phyloP scores from a whole-genome alignment of 2,329 filamentous ascomycete species.

The Apiospora marii region DNA sequence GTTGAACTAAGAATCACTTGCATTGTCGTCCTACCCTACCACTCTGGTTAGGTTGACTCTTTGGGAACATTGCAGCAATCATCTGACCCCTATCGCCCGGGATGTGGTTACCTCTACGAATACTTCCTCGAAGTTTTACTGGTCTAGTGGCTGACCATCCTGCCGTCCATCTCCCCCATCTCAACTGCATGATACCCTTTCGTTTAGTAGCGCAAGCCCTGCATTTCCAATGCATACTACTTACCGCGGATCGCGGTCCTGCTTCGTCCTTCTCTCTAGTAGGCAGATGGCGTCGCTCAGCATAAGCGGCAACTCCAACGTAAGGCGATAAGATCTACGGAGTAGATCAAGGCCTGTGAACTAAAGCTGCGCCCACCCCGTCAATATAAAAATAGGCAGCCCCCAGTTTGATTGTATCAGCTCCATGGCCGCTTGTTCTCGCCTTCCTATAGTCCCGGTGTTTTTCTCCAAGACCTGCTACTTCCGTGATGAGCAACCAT shows the following conservation, averaged over 20 bases:
- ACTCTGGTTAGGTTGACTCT: not conserved
- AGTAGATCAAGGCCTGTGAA: not conserved
- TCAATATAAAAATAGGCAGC: not conserved
- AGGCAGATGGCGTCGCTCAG: not conserved
- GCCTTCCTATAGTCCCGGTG: not conserved
- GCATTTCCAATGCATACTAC: not conserved
- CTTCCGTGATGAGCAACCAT: not conserved
- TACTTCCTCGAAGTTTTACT: not conserved
- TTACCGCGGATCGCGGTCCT: not conserved
- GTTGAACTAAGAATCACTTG: not conserved
- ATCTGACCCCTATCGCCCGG: not conserved
- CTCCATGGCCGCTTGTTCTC: not conserved
- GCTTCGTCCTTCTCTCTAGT: not conserved
- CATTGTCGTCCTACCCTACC: not conserved
- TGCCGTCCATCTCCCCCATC: not conserved
- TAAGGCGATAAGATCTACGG: not conserved
- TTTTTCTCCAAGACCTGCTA: not conserved
- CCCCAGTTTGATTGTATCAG: not conserved
- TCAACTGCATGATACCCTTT: not conserved
- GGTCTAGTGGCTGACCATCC: not conserved
- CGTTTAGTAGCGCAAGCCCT: not conserved
- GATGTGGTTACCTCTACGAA: not conserved
- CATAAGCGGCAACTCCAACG: not conserved
- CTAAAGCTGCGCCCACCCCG: not conserved
- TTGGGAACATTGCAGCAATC: not conserved